Evolutionary conservation across 192 early-diverging fungal genomes (phyloP).

Genomic region (Linnemannia elongata): DNA sequence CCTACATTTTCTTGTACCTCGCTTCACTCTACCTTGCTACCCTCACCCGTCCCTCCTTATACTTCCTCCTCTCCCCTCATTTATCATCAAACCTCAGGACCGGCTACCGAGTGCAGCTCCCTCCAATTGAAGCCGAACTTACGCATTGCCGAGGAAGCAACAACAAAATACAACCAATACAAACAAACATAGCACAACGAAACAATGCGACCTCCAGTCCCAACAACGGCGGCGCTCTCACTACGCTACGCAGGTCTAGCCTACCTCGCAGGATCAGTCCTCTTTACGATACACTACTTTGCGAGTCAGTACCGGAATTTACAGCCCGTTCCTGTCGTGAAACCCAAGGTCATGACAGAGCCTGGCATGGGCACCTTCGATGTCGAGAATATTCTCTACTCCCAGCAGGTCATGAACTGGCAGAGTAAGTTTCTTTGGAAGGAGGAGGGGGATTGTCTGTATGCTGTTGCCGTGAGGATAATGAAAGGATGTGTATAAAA

Average conservation of each 20-base stretch:
- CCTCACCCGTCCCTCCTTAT: neutral
- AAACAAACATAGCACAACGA: constrained; percentile 8
- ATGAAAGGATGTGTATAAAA: neutral
- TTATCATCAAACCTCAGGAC: neutral
- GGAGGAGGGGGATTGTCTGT: neutral
- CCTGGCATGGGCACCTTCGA: constrained; percentile 45
- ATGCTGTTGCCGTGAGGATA: neutral
- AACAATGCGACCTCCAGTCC: neutral
- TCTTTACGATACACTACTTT: constrained; percentile 40
- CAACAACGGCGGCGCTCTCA: constrained; percentile 3
- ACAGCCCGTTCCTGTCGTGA: constrained; percentile 6
- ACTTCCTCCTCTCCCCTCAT: neutral
- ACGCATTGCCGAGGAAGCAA: neutral
- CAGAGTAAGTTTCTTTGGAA: constrained; percentile 17
- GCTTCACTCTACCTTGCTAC: neutral
- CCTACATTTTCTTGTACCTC: neutral
- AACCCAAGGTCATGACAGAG: constrained; percentile 38
- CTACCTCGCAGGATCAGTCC: constrained; percentile 34
- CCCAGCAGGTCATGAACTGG: constrained; percentile 44
- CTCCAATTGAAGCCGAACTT: neutral
- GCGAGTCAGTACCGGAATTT: constrained; percentile 30
- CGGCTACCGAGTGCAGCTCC: neutral
- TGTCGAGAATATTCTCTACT: constrained; percentile 45
- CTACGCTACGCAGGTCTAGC: constrained; percentile 26
- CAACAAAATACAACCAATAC: neutral